These are phyloP conservation scores for Danielia oregonensis DNA, from an alignment of 805 yeast genomes.

Conservation along the genomic window DNA sequence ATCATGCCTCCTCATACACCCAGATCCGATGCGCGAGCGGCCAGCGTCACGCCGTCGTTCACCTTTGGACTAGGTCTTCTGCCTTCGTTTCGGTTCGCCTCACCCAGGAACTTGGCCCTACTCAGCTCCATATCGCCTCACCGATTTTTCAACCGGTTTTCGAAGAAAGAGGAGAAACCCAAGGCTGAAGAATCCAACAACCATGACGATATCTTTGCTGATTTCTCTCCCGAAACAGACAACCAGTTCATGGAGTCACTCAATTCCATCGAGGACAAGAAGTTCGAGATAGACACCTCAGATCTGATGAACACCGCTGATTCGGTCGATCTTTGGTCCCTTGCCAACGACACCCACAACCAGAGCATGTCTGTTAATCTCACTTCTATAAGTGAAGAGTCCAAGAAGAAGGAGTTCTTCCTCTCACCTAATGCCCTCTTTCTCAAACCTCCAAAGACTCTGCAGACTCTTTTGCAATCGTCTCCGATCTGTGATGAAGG, in stretches of 20 bases:
- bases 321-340: slow-evolving; percentile 29
- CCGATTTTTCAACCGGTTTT: slow-evolving; percentile 23
- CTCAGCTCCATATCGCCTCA: slow-evolving; percentile 33
- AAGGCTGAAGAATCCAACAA: slow-evolving; percentile 1
- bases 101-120: slow-evolving; percentile 26
- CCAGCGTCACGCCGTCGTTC: slow-evolving; percentile 28
- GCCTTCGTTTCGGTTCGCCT: slow-evolving; percentile 40
- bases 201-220: slow-evolving; percentile 12
- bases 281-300: slow-evolving; percentile 1
- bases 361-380: slow-evolving; percentile 14
- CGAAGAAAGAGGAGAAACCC: slow-evolving; percentile 16
- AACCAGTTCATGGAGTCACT: slow-evolving; percentile 16
- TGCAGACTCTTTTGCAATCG: slow-evolving; percentile 1
- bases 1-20: slow-evolving; percentile 15
- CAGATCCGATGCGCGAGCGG: slow-evolving; percentile 6
- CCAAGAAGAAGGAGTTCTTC: slow-evolving; percentile 17
- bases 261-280: slow-evolving; percentile 4
- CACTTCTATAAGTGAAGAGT: slow-evolving; percentile 26
- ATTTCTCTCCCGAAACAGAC: slow-evolving; percentile 15
- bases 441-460: slow-evolving; percentile 4
- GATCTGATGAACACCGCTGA: slow-evolving; percentile 15
- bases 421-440: slow-evolving; percentile 33
- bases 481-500: slow-evolving; percentile 6
- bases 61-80: slow-evolving; percentile 38
- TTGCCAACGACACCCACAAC: slow-evolving; percentile 20